A percentile compares a stretch with the other conserved stretches of the same genome.
Evolutionary conservation across 441 rosid genomes (phyloP).

Genomic region (Arabidopsis hybrid): DNA sequence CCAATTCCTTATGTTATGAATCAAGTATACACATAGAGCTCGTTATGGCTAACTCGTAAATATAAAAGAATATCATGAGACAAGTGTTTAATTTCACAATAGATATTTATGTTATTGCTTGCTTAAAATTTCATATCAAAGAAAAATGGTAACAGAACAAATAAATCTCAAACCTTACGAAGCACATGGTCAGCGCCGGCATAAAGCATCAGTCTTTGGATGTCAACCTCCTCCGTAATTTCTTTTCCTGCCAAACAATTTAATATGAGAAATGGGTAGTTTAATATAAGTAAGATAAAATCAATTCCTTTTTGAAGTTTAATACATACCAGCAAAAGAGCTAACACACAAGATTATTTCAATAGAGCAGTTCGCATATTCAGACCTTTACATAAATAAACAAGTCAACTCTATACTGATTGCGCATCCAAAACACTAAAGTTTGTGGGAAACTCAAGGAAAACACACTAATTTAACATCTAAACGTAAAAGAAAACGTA

Average conservation of each 20-base stretch:
- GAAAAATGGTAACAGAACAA: constrained; percentile 1
- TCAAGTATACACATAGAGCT: constrained; percentile 11
- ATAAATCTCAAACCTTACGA: constrained; percentile 72
- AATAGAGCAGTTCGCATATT: constrained; percentile 22
- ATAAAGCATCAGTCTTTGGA: constrained; percentile 65
- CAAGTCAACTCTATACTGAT: not conserved
- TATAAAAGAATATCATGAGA: constrained; percentile 12
- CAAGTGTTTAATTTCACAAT: not conserved
- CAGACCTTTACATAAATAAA: not conserved
- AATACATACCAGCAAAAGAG: constrained; percentile 21
- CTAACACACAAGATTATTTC: constrained; percentile 20
- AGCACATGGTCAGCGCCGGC: constrained; percentile 82
- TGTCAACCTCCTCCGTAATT: constrained; percentile 58
- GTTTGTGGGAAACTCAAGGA: not conserved
- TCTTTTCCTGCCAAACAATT: constrained; percentile 64
- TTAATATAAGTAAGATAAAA: constrained; percentile 12
- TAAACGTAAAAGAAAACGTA: constrained; percentile 1
- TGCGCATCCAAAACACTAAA: not conserved
- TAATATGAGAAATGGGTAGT: constrained; percentile 16
- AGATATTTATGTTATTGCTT: no score
- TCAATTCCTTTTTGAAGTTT: not conserved
- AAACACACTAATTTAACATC: not conserved
- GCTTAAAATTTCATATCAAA: constrained; percentile 1
- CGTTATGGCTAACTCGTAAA: not conserved
- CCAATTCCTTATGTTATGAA: constrained; percentile 13